phyloP scores from a whole-genome alignment of 371 early-diverging fungal genomes.

The Chytridiales sp. region DNA sequence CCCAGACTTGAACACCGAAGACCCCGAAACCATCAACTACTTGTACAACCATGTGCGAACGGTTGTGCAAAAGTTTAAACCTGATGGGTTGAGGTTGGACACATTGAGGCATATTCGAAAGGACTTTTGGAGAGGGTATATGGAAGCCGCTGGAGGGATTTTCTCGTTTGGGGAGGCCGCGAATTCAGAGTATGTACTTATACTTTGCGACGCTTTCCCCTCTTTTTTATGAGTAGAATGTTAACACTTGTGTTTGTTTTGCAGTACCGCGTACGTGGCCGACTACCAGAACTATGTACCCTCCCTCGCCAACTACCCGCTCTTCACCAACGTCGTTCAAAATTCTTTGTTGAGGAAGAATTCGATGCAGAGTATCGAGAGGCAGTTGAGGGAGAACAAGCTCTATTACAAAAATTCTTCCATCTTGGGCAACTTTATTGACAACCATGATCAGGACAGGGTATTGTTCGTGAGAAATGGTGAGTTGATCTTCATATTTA shows the following conservation, averaged over 20 bases:
- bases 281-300: not conserved
- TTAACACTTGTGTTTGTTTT: not conserved
- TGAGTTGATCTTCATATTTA: too few species aligned
- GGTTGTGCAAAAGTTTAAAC: constrained; percentile 33
- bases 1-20: constrained; percentile 50
- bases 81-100: constrained; percentile 52
- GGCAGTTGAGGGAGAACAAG: constrained; percentile 3
- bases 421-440: constrained; percentile 45
- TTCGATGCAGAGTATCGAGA: constrained; percentile 29
- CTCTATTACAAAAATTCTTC: not conserved
- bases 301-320: constrained; percentile 4
- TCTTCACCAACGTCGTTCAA: not conserved
- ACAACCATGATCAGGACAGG: constrained; percentile 48
- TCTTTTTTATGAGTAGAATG: not conserved
- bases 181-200: not conserved
- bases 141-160: constrained; percentile 32
- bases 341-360: constrained; percentile 19
- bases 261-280: constrained; percentile 26
- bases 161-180: constrained; percentile 48
- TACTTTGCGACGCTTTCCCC: not conserved
- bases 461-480: constrained; percentile 23
- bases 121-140: constrained; percentile 42
- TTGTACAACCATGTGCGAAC: constrained; percentile 30
- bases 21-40: constrained; percentile 23
- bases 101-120: constrained; percentile 46